These are phyloP conservation scores for Gelatoporia subvermispora DNA, from an alignment of 768 basidiomycete species.

Conservation along the genomic window DNA sequence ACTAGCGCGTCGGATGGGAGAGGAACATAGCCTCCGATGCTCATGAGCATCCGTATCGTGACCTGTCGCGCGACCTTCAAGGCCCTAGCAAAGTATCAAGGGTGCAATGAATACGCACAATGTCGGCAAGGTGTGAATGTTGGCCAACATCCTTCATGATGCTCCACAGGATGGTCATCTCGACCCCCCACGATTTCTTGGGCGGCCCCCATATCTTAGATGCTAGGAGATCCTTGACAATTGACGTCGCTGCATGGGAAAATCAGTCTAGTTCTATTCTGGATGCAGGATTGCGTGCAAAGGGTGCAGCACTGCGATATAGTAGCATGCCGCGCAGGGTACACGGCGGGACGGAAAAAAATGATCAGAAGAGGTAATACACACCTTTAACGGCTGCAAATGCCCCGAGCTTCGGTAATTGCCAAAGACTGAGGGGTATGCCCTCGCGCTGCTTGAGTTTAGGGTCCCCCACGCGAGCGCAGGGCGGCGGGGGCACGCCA, in stretches of 20 bases:
- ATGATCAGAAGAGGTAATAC: background rate
- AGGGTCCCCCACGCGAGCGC: conserved; percentile 61
- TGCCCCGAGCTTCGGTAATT: conserved; percentile 58
- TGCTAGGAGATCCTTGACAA: conserved; percentile 65
- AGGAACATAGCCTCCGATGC: conserved; percentile 76
- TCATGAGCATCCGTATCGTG: conserved; percentile 60
- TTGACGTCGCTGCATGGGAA: conserved; percentile 18
- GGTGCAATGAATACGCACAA: conserved; percentile 42
- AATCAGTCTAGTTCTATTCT: too few species aligned
- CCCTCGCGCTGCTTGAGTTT: conserved; percentile 56
- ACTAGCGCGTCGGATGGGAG: conserved; percentile 90
- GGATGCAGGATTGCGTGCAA: too few species aligned
- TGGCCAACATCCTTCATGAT: conserved; percentile 81
- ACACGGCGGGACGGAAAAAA: too few species aligned
- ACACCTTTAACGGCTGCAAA: conserved; percentile 60
- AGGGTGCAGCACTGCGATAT: too few species aligned
- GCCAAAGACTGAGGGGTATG: conserved; percentile 56
- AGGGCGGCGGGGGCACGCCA: conserved; percentile 62
- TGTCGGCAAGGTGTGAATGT: conserved; percentile 80
- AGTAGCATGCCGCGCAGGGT: too few species aligned
- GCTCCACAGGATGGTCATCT: conserved; percentile 86
- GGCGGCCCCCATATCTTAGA: conserved; percentile 86
- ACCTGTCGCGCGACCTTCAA: conserved; percentile 24
- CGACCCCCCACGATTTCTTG: conserved; percentile 88
- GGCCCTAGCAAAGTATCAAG: background rate